These are phyloP conservation scores for Puccinia hordei DNA, from an alignment of 1,284 basidiomycete genomes.

Conservation along the genomic window DNA sequence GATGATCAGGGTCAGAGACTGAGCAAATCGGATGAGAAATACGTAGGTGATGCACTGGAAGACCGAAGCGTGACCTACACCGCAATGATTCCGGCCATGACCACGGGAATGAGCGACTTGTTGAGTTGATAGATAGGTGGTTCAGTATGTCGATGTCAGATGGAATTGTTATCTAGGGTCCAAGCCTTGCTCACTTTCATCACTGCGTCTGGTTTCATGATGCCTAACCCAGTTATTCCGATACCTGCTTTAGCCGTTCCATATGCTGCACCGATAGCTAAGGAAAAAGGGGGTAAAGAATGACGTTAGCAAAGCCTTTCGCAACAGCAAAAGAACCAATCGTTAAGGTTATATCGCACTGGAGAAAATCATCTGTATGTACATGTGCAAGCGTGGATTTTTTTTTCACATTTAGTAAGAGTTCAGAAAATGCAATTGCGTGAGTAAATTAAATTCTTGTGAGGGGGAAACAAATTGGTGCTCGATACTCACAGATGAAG, in stretches of 20 bases:
- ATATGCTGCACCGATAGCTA: slow-evolving; percentile 86
- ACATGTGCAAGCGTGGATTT: not conserved
- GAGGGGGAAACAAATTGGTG: not conserved
- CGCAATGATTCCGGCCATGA: slow-evolving; percentile 98
- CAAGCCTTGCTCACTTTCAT: slow-evolving; percentile 74
- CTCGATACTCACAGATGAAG: slow-evolving; percentile 44
- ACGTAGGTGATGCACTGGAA: not conserved
- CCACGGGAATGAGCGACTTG: slow-evolving; percentile 88
- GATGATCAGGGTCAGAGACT: not conserved
- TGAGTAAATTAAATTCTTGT: not conserved
- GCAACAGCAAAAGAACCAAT: not conserved
- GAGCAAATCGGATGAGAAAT: not conserved
- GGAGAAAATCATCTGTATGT: slow-evolving; percentile 48
- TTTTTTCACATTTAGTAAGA: not conserved
- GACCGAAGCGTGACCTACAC: slow-evolving; percentile 57
- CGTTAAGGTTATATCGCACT: slow-evolving; percentile 14
- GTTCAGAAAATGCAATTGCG: too few species aligned
- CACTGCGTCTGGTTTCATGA: slow-evolving; percentile 92
- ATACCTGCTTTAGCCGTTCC: slow-evolving; percentile 97
- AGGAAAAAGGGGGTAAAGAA: not conserved
- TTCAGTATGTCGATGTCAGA: not conserved
- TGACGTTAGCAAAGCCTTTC: not conserved
- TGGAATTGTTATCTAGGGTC: not conserved
- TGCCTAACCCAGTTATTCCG: slow-evolving; percentile 92
- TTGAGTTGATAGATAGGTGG: not conserved